These are phyloP conservation scores for Huntiella savannae DNA, from an alignment of 2,329 filamentous ascomycete species.

Conservation along the genomic window DNA sequence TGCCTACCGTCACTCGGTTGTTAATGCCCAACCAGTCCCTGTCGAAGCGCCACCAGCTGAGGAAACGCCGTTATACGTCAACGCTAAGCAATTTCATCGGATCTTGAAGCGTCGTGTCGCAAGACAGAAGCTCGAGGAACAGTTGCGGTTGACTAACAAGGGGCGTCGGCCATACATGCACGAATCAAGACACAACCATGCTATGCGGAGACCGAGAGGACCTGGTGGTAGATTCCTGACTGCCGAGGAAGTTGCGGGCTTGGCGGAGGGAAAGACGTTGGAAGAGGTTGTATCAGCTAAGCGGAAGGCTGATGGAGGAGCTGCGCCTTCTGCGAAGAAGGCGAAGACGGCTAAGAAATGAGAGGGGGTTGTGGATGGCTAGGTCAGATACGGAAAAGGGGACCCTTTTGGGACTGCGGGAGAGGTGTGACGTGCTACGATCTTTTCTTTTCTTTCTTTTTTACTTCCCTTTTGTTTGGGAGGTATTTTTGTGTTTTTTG, in stretches of 20 bases:
- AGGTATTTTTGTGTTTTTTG: no score
- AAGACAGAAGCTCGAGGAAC: conserved; percentile 82
- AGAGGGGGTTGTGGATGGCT: not conserved
- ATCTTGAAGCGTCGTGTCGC: conserved; percentile 90
- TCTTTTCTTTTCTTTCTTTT: conserved; percentile 1
- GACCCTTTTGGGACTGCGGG: not conserved
- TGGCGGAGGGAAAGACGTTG: conserved; percentile 19
- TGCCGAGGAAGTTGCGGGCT: conserved; percentile 69
- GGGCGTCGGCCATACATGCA: conserved; percentile 93
- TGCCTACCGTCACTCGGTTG: conserved; percentile 41
- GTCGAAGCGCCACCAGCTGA: conserved; percentile 57
- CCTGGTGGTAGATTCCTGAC: conserved; percentile 92
- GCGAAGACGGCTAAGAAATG: conserved; percentile 28
- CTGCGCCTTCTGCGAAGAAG: conserved; percentile 34
- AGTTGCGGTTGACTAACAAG: conserved; percentile 78
- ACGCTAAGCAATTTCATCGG: conserved; percentile 95
- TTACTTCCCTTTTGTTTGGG: conserved; percentile 1
- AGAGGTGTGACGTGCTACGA: not conserved
- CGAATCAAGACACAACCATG: conserved; percentile 93
- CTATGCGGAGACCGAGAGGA: conserved; percentile 85
- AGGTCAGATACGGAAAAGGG: not conserved
- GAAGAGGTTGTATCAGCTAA: conserved; percentile 30
- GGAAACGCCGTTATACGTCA: conserved; percentile 91
- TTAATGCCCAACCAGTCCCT: conserved; percentile 40
- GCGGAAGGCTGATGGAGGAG: conserved; percentile 37